These are phyloP conservation scores for Myriosclerotinia duriaeana DNA, from an alignment of 2,329 filamentous ascomycete species.

Conservation along the genomic window DNA sequence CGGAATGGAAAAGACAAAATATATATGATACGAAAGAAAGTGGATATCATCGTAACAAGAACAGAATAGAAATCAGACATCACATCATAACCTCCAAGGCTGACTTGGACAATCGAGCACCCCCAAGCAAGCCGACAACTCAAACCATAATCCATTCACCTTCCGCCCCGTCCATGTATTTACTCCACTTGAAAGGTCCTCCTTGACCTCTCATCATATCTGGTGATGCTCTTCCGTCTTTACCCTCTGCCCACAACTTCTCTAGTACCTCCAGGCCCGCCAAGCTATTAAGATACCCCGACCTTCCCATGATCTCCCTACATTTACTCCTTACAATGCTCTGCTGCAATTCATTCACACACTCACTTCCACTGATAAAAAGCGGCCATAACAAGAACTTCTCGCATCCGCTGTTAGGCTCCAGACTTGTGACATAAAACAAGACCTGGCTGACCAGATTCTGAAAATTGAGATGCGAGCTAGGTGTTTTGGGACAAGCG, in stretches of 20 bases:
- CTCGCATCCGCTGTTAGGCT: slow-evolving; percentile 68
- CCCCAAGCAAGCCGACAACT: slow-evolving; percentile 28
- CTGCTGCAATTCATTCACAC: slow-evolving; percentile 76
- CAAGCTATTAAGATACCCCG: slow-evolving; percentile 91
- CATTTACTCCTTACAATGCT: slow-evolving; percentile 77
- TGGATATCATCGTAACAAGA: slow-evolving; percentile 2
- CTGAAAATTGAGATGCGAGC: slow-evolving; percentile 75
- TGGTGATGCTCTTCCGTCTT: slow-evolving; percentile 22
- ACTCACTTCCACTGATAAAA: slow-evolving; percentile 87
- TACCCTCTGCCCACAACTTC: slow-evolving; percentile 64
- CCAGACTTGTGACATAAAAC: slow-evolving; percentile 77
- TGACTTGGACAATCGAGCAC: neutral
- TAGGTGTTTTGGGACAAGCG: slow-evolving; percentile 71
- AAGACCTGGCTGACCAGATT: slow-evolving; percentile 79
- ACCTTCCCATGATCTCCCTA: slow-evolving; percentile 81
- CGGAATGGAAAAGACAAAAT: neutral
- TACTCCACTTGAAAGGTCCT: slow-evolving; percentile 38
- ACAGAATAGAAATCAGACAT: neutral
- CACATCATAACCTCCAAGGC: neutral
- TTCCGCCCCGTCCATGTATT: slow-evolving; percentile 45
- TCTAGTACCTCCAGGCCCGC: slow-evolving; percentile 83
- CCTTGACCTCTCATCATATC: slow-evolving; percentile 15
- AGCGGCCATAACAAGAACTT: slow-evolving; percentile 94
- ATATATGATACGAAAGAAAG: neutral
- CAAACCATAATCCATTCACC: slow-evolving; percentile 69